Evolutionary conservation across 2,329 filamentous ascomycete species (phyloP).

Genomic region (Claviceps maximensis): DNA sequence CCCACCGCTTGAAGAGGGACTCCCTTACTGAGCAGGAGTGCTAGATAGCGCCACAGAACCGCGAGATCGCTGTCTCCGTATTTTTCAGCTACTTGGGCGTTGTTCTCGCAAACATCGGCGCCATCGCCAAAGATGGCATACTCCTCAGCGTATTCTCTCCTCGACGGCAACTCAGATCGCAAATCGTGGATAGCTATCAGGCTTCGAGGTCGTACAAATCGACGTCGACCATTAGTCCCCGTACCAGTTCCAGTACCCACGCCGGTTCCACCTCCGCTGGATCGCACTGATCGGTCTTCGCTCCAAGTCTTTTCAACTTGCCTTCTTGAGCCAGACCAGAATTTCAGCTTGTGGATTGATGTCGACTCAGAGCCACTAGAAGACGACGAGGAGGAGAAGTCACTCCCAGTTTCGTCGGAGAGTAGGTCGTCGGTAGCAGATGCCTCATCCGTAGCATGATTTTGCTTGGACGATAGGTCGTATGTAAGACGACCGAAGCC

Average conservation of each 20-base stretch:
- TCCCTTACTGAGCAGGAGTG: constrained; percentile 62
- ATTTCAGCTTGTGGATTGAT: constrained; percentile 43
- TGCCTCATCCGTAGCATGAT: constrained; percentile 33
- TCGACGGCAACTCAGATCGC: constrained; percentile 61
- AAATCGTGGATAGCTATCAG: constrained; percentile 62
- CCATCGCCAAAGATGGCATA: constrained; percentile 79
- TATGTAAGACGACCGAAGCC: constrained; percentile 42
- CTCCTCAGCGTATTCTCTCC: constrained; percentile 58
- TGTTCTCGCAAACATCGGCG: constrained; percentile 70
- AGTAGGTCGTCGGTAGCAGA: constrained; percentile 39
- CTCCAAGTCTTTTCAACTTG: constrained; percentile 43
- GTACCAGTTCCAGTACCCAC: constrained; percentile 36
- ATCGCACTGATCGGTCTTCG: constrained; percentile 43
- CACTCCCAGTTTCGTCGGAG: constrained; percentile 35
- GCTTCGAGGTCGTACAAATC: constrained; percentile 44
- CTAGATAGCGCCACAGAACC: constrained; percentile 72
- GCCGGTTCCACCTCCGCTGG: constrained; percentile 45
- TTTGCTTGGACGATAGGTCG: constrained; percentile 34
- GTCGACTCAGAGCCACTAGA: constrained; percentile 50
- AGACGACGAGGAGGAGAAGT: constrained; percentile 35
- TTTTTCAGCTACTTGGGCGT: constrained; percentile 62
- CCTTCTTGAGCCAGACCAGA: constrained; percentile 42
- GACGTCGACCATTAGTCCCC: constrained; percentile 33
- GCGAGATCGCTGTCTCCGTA: constrained; percentile 59
- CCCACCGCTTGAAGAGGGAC: constrained; percentile 56